Evolutionary conservation across 106 monocot genomes (phyloP), one percentile per base, ranked within the genome.

Genomic region (Chionographis japonica): DNA sequence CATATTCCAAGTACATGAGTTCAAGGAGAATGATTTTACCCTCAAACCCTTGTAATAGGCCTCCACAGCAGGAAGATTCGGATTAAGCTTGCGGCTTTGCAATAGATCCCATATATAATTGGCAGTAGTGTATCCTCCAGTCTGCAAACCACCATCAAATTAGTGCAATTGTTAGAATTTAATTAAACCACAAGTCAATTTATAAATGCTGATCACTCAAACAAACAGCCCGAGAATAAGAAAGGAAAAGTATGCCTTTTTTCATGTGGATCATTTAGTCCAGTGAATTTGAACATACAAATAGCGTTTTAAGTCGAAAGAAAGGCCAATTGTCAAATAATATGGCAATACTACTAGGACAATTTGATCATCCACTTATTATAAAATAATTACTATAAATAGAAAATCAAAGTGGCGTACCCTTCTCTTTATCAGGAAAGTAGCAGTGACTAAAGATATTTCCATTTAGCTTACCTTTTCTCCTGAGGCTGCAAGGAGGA

Each of bases 81-180:
- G 80, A 50, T 12, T 75, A 43, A 84, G 70, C 4, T 66, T 93
- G 49, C 92, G 97, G 62, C 74, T 83, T 85, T 93, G 84, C 77
- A 98, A 58, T 54, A 98, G 52, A 77, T 98, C 97, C 97, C 97
- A 98, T 14, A 98, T 52, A 55, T 84, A 93, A 75, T 98, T 98
- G 27, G 90, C 97, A 50, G 77, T 87, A 58, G 83, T 85, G 76
- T 72, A 98, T 54, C 85, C 86, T 73, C 97, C 97, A 55, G 69
- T 80, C 94, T 94, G 77, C 63, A 82, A 4, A 50, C 9, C 19
- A 71, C 14, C 15, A 37, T 69, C 14, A 49, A 3, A 56, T 9
- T 10, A 49, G 53, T 60, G 27, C 15, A 54, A 6, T 27, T n/a
- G 37, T 27, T 74, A 52, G 15, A 12, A 27, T 27, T 8, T 40